Conservation (phyloP, 345 rosid genomes). For the Brassica rapa region DNA sequence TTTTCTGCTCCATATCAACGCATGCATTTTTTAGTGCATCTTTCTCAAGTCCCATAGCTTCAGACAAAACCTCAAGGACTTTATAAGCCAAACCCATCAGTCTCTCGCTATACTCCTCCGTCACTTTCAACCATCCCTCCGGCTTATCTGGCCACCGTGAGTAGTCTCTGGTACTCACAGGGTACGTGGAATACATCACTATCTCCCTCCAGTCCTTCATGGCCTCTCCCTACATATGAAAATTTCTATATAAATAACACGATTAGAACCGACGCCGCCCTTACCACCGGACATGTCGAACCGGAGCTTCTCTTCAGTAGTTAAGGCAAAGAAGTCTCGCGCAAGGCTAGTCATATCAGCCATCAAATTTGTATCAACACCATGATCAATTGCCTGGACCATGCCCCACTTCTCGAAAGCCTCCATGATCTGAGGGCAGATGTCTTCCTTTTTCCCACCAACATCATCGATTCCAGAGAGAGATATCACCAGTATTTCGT, state of each 20-base stretch:
- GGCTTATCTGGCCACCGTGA: conserved; percentile 97
- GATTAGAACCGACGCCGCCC: conserved; percentile 64
- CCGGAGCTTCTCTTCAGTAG: conserved; percentile 77
- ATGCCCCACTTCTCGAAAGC: conserved; percentile 97
- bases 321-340: conserved; percentile 66
- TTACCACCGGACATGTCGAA: conserved; percentile 94
- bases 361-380: conserved; percentile 57
- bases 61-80: conserved; percentile 78
- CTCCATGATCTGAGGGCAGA: conserved; percentile 70
- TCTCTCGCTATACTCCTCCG: conserved; percentile 69
- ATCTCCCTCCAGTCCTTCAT: conserved; percentile 94
- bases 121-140: conserved; percentile 71
- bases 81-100: conserved; percentile 79
- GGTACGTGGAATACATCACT: conserved; percentile 84
- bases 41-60: conserved; percentile 83
- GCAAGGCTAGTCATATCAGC: conserved; percentile 70
- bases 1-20: conserved; percentile 91
- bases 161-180: conserved; percentile 63
- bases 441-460: conserved; percentile 52
- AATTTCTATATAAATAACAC: background rate
- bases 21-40: conserved; percentile 76
- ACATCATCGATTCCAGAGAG: conserved; percentile 64
- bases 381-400: conserved; percentile 89
- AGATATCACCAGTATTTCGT: conserved; percentile 78
- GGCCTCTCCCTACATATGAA: conserved; percentile 64